These are phyloP conservation scores for Vickermania ingenoplastis DNA, from an alignment of 208 protist species.

Conservation along the genomic window DNA sequence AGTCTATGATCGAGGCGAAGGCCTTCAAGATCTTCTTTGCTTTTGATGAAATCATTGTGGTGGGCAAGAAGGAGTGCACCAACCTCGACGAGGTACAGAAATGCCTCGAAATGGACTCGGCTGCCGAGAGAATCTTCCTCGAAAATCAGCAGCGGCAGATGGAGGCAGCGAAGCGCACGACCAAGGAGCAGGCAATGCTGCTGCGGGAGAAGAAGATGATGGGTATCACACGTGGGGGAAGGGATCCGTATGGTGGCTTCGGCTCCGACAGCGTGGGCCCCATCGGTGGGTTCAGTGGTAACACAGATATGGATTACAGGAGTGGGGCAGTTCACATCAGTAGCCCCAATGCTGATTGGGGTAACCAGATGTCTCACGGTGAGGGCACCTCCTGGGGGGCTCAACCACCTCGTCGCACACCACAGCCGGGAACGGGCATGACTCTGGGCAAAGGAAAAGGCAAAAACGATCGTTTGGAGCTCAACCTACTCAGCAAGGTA, in stretches of 20 bases:
- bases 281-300: neutral
- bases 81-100: slow-evolving; percentile 91
- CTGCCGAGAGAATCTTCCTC: slow-evolving; percentile 91
- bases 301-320: neutral
- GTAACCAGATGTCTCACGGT: slow-evolving; percentile 7
- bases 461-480: slow-evolving; percentile 47
- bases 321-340: slow-evolving; percentile 26
- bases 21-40: slow-evolving; percentile 95
- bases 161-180: slow-evolving; percentile 85
- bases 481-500: slow-evolving; percentile 36
- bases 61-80: slow-evolving; percentile 92
- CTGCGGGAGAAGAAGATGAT: slow-evolving; percentile 54
- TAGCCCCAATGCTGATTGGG: slow-evolving; percentile 1
- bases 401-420: slow-evolving; percentile 17
- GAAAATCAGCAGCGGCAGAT: slow-evolving; percentile 80
- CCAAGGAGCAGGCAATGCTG: slow-evolving; percentile 74
- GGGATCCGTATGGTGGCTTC: slow-evolving; percentile 69
- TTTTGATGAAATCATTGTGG: slow-evolving; percentile 95
- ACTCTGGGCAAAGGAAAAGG: slow-evolving; percentile 50
- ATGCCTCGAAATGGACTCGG: slow-evolving; percentile 95
- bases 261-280: slow-evolving; percentile 30
- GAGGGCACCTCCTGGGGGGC: slow-evolving; percentile 1
- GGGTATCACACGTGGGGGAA: slow-evolving; percentile 22
- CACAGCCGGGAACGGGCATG: slow-evolving; percentile 26
- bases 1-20: slow-evolving; percentile 54